Base-by-base conservation (phyloP, 192 early-diverging fungal species). In the Cetraspora pellucida region DNA sequence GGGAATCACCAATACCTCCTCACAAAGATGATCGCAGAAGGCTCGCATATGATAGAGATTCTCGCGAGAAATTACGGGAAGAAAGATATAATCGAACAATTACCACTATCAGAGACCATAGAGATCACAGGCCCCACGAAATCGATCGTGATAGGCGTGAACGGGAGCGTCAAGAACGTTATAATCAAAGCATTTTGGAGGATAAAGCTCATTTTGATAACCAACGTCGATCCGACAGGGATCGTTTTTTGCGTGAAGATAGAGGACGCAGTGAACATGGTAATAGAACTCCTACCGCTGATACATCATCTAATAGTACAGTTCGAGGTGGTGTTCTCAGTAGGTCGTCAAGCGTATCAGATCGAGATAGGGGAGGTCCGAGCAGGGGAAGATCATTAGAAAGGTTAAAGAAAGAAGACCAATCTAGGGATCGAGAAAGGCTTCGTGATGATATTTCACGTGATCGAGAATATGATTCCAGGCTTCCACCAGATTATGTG, bases 51-150 rank as follows among this genome's bases (percentile, higher is more conserved):
- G 65, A 67, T 21, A 46, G 67, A 50, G 67, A 70, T 27, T n/a
- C 28, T 50, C 70, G 70, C 17, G 70, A 72, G 44, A 23, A 52
- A 9, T 25, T 57, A 57, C 45, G 70, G 2, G 70, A 72, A n/a
- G 70, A 72, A 52, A 54, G 70, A 37, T 72, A 72, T 21, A 72
- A 72, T 72, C 47, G 70, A 11, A 52, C 70, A 28, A 52, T 57
- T 27, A 52, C 52, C 17, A 17, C 70, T 21, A 46, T 49, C 10
- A 44, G 68, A 52, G 45, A 44, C 5, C 68, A 27, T 46, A 37
- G 31, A 37, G 25, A 46, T 11, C 45, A 70, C 25, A 46, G 68
- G 28, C 46, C 0, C 25, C 23, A 37, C 5, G 31, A 37, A 37
- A 5, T 28, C 8, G 68, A 70, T 0, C 43, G 68, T 16, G 70